Percentiles rank a stretch among this genome's conserved stretches.
These are phyloP conservation scores for Phaeophleospora eucalypticola DNA, from an alignment of 2,329 filamentous ascomycete species.

Conservation along the genomic window DNA sequence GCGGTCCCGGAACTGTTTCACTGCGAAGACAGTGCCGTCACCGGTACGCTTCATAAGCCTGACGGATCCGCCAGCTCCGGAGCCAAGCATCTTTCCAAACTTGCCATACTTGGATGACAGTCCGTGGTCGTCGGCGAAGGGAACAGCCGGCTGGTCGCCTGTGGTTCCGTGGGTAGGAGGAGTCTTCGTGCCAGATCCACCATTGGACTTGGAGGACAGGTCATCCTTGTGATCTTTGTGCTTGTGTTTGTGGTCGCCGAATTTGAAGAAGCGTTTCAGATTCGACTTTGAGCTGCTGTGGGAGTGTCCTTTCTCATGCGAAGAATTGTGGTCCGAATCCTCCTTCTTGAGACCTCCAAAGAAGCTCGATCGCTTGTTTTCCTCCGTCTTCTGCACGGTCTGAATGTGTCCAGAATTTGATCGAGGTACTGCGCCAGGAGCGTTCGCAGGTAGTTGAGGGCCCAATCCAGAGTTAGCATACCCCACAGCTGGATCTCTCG, in stretches of 20 bases:
- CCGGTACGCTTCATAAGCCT: constrained; percentile 89
- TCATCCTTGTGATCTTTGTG: constrained; percentile 53
- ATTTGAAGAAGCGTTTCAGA: constrained; percentile 90
- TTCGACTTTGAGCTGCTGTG: constrained; percentile 77
- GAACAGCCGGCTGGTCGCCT: constrained; percentile 51
- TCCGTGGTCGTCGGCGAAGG: constrained; percentile 92
- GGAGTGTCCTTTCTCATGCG: constrained; percentile 36
- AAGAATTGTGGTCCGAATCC: constrained; percentile 41
- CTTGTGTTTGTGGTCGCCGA: constrained; percentile 60
- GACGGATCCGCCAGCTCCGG: constrained; percentile 91
- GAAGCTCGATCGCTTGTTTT: constrained; percentile 52
- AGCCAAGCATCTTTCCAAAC: constrained; percentile 87
- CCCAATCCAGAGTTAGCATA: constrained; percentile 40
- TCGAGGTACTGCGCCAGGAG: constrained; percentile 37
- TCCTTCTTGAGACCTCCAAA: constrained; percentile 54
- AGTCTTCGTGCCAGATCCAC: constrained; percentile 23
- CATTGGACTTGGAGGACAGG: constrained; percentile 10
- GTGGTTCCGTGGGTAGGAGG: constrained; percentile 20
- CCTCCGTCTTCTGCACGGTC: constrained; percentile 12
- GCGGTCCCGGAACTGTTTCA: constrained; percentile 90
- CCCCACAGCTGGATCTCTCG: constrained; percentile 63
- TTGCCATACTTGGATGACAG: constrained; percentile 91
- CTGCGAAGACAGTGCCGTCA: constrained; percentile 90
- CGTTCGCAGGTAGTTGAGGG: constrained; percentile 25
- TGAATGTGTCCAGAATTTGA: constrained; percentile 32